Evolutionary conservation across 2,329 filamentous ascomycete genomes (phyloP), one percentile per base, ranked within the genome.

Genomic region (Pseudogymnoascus sp.): DNA sequence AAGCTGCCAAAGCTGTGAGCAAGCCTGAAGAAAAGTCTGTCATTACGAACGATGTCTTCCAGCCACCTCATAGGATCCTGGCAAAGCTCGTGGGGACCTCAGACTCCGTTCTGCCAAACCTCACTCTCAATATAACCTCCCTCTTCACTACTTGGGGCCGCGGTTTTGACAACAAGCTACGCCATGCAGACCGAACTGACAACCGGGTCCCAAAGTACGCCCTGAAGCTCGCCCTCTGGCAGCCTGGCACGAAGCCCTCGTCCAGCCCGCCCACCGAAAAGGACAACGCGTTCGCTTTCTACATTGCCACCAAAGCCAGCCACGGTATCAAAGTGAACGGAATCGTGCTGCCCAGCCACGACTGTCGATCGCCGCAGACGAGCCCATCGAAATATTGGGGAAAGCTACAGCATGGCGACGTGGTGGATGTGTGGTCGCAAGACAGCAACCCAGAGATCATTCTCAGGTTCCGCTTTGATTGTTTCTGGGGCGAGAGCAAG

Each of bases 131-230:
- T 34, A 76, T 97, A 12, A 83, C 84, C 9, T 80, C 84, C 39
- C 83, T 85, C 3, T 74, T 90, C 65, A 84, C 87, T 0, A 88
- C 86, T 0, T 97, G 91, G 85, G 93, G 93, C 30, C 85, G 93
- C 25, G 82, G 83, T 0, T 76, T 74, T 0, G 77, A 80, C 18
- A 92, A 91, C 67, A 93, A 88, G 0, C 74, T 86, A 30, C 77
- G 86, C 2, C 90, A 91, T 68, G 74, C 81, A 1, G 77, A 86
- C 57, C 75, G 73, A 30, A 75, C 76, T 22, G 90, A 97, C 65
- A 80, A 78, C 2, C 86, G 86, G 14, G 84, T 97, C 35, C 90
- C 92, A 1, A 93, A 93, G 70, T 86, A 87, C 64, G 91, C 90
- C 0, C 84, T 96, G 67, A 87, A 89, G 68, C 77, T 97, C 37